These are phyloP conservation scores for Arachnopeziza araneosa DNA, from an alignment of 2,329 filamentous ascomycete species.

Conservation along the genomic window DNA sequence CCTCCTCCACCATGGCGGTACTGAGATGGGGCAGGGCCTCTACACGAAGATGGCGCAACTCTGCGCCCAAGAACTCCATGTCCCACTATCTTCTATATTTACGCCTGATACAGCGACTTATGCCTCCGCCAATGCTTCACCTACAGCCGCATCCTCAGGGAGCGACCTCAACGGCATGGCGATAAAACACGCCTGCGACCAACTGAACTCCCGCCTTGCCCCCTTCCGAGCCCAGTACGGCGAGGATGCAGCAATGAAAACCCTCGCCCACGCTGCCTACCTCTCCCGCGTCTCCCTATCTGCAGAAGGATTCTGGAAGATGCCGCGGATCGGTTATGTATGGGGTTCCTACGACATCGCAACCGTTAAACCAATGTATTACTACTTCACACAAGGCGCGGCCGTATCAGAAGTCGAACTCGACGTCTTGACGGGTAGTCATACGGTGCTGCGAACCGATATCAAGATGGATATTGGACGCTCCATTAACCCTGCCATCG, in stretches of 20 bases:
- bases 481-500: constrained; percentile 61
- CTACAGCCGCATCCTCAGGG: constrained; percentile 86
- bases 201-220: constrained; percentile 77
- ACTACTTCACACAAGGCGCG: constrained; percentile 87
- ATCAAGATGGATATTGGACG: constrained; percentile 94
- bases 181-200: constrained; percentile 81
- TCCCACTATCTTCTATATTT: constrained; percentile 74
- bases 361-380: constrained; percentile 63
- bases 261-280: constrained; percentile 85
- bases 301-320: constrained; percentile 93
- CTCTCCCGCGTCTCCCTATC: constrained; percentile 90
- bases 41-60: constrained; percentile 97
- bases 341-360: constrained; percentile 86
- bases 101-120: constrained; percentile 93
- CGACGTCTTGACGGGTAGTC: constrained; percentile 85
- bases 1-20: constrained; percentile 87
- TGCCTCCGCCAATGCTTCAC: constrained; percentile 85
- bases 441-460: constrained; percentile 80
- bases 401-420: constrained; percentile 85
- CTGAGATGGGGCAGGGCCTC: constrained; percentile 90
- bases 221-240: constrained; percentile 82
- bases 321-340: constrained; percentile 87
- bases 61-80: constrained; percentile 76
- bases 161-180: constrained; percentile 96
- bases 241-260: constrained; percentile 71